Percentiles rank a stretch among this genome's conserved stretches.
Evolutionary conservation across 2,329 filamentous ascomycete species (phyloP).

Genomic region (Colletotrichum graminicola): DNA sequence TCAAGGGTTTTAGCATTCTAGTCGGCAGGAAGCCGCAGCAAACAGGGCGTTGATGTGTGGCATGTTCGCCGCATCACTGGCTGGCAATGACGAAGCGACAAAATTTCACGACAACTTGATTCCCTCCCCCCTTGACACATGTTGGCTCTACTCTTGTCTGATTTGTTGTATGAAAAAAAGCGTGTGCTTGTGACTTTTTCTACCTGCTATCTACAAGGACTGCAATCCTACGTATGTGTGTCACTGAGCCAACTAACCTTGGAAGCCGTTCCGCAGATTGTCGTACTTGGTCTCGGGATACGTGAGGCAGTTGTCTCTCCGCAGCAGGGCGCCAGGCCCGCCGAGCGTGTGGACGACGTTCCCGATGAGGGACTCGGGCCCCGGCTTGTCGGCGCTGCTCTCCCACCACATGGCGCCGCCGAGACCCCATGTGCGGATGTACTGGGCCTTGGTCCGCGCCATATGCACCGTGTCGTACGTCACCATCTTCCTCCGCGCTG

Average conservation of each 20-base stretch:
- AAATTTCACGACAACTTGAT: slow-evolving; percentile 39
- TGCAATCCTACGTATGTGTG: background rate
- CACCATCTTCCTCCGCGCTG: slow-evolving; percentile 73
- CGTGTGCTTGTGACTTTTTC: background rate
- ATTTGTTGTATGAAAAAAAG: too few species aligned
- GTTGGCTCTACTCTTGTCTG: background rate
- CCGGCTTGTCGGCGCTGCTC: slow-evolving; percentile 79
- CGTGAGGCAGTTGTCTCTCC: slow-evolving; percentile 68
- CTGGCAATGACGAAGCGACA: slow-evolving; percentile 44
- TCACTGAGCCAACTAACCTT: slow-evolving; percentile 42
- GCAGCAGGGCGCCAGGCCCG: slow-evolving; percentile 62
- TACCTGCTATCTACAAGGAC: background rate
- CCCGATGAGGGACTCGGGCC: slow-evolving; percentile 75
- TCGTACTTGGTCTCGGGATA: slow-evolving; percentile 79
- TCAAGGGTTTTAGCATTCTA: slow-evolving; percentile 41
- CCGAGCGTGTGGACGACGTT: slow-evolving; percentile 72
- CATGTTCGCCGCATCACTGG: slow-evolving; percentile 51
- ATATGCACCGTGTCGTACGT: slow-evolving; percentile 82
- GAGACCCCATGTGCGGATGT: slow-evolving; percentile 73
- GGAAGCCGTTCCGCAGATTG: slow-evolving; percentile 72
- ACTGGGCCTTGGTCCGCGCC: slow-evolving; percentile 77
- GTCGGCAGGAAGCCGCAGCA: slow-evolving; percentile 49
- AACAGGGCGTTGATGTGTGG: slow-evolving; percentile 59
- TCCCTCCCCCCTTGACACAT: slow-evolving; percentile 3
- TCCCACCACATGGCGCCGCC: slow-evolving; percentile 99